These are phyloP conservation scores for Eruca vesicaria DNA, from an alignment of 441 rosid species.

Conservation along the genomic window DNA sequence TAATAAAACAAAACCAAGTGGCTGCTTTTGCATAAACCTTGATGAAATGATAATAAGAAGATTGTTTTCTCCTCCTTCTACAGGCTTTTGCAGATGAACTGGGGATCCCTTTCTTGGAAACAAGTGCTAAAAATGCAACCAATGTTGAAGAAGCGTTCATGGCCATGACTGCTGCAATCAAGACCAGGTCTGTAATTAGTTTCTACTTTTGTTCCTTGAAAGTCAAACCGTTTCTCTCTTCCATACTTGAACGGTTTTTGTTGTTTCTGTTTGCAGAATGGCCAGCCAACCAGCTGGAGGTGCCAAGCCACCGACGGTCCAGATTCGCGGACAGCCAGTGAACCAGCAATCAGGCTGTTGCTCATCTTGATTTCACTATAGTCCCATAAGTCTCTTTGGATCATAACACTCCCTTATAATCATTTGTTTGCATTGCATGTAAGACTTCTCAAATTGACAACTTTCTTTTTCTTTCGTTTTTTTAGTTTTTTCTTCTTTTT, in stretches of 20 bases:
- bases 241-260: neutral
- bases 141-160: conserved; percentile 73
- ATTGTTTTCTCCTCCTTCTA: neutral
- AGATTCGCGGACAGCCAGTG: conserved; percentile 86
- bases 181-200: conserved; percentile 46
- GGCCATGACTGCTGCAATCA: conserved; percentile 71
- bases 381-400: neutral
- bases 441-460: conserved; percentile 15
- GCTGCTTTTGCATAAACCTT: neutral
- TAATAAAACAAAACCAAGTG: conserved; percentile 6
- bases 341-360: conserved; percentile 92
- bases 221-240: neutral
- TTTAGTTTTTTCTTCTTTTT: conserved; percentile 23
- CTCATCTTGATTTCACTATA: conserved; percentile 52
- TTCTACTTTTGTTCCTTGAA: neutral
- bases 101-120: conserved; percentile 72
- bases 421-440: conserved; percentile 34
- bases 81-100: conserved; percentile 78
- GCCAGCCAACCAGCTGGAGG: conserved; percentile 89
- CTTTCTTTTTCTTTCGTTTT: neutral
- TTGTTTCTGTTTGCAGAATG: conserved; percentile 48
- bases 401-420: conserved; percentile 16
- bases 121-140: conserved; percentile 67
- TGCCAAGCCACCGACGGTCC: conserved; percentile 84
- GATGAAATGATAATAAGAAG: neutral